A percentile compares a stretch with the other conserved stretches of the same genome.
Conservation (phyloP, 306 rosid species). For the Boehmeria nivea region DNA sequence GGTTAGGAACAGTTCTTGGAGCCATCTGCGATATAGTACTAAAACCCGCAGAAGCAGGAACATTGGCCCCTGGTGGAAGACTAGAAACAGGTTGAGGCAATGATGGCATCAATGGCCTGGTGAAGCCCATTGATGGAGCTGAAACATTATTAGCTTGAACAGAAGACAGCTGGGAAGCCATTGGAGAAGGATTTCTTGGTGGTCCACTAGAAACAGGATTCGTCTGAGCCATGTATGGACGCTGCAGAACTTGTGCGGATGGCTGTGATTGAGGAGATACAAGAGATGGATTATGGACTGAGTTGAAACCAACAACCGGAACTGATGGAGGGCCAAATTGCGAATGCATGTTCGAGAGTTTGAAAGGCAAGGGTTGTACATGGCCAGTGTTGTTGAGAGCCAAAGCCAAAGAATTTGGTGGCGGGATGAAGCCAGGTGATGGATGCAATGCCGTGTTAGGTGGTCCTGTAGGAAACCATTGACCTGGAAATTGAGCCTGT, state of each 20-base stretch:
- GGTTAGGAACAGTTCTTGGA: slow-evolving; percentile 26
- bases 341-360: slow-evolving; percentile 36
- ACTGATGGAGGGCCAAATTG: slow-evolving; percentile 49
- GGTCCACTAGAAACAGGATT: slow-evolving; percentile 39
- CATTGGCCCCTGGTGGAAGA: too few species aligned
- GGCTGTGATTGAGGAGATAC: slow-evolving; percentile 37
- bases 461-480: slow-evolving; percentile 50
- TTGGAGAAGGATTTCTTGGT: slow-evolving; percentile 41
- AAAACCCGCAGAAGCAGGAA: slow-evolving; percentile 36
- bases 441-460: slow-evolving; percentile 32
- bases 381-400: slow-evolving; percentile 33
- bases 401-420: slow-evolving; percentile 38
- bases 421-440: slow-evolving; percentile 30
- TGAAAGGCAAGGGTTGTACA: slow-evolving; percentile 37
- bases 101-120: slow-evolving; percentile 31
- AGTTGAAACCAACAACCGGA: slow-evolving; percentile 39
- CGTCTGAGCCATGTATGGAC: slow-evolving; percentile 41
- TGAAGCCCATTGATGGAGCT: slow-evolving; percentile 34
- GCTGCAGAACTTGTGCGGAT: too few species aligned
- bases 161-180: slow-evolving; percentile 34
- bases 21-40: slow-evolving; percentile 46
- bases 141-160: slow-evolving; percentile 40
- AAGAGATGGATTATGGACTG: slow-evolving; percentile 38
- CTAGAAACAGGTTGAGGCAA: slow-evolving; percentile 45
- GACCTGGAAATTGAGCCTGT: slow-evolving; percentile 46